Percentiles rank a stretch among this genome's conserved stretches.
Evolutionary conservation across 768 basidiomycete genomes (phyloP).

Genomic region (Mycena belliarum): DNA sequence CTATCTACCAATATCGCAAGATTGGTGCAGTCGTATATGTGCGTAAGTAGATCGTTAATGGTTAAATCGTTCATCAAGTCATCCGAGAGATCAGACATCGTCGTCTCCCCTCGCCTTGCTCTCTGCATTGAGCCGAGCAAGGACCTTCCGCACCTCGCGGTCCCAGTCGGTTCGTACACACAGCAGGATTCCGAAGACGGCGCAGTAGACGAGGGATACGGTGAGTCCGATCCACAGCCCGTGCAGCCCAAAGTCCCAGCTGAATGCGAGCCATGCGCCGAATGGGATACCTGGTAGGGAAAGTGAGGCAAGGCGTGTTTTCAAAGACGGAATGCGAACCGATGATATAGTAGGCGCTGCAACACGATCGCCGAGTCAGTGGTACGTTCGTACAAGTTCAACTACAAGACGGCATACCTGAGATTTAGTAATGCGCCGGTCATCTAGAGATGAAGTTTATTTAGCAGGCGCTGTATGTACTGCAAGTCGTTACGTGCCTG

Average conservation of each 20-base stretch:
- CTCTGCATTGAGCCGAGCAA: constrained; percentile 51
- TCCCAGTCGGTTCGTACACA: constrained; percentile 69
- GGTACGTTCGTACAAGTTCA: background rate
- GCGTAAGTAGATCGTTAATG: constrained; percentile 14
- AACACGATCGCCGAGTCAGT: background rate
- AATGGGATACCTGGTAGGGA: constrained; percentile 68
- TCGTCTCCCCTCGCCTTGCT: constrained; percentile 26
- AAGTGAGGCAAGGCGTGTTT: background rate
- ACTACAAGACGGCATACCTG: constrained; percentile 38
- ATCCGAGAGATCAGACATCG: constrained; percentile 1
- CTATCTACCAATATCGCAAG: too few species aligned
- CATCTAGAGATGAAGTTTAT: constrained; percentile 40
- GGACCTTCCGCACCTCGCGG: constrained; percentile 64
- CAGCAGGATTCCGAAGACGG: constrained; percentile 53
- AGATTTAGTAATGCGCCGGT: constrained; percentile 80
- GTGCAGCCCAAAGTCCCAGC: constrained; percentile 50
- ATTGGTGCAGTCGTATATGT: background rate
- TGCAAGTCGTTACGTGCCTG: constrained; percentile 42
- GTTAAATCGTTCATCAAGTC: constrained; percentile 4
- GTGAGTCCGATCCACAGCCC: constrained; percentile 90
- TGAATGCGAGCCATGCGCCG: constrained; percentile 78
- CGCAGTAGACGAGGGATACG: constrained; percentile 58
- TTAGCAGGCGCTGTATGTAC: background rate
- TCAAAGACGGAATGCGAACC: constrained; percentile 35
- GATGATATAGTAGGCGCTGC: constrained; percentile 75